phyloP scores from a whole-genome alignment of 352 stramenopile species.

The Lagenidium sp. region DNA sequence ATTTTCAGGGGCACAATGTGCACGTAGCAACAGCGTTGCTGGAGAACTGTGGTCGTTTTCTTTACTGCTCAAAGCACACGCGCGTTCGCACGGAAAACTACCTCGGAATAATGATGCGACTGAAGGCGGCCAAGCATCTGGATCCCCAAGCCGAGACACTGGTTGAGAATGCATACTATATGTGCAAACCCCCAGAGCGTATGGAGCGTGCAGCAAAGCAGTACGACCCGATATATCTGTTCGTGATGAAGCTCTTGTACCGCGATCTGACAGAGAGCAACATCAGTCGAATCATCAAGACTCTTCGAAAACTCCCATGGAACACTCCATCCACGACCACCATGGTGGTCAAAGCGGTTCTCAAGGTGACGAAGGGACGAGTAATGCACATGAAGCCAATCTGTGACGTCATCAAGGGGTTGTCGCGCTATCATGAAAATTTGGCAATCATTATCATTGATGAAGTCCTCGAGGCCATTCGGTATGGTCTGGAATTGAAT shows the following conservation, averaged over 20 bases:
- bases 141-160: slow-evolving; percentile 83
- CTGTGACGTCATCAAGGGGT: slow-evolving; percentile 82
- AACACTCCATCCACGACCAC: slow-evolving; percentile 20
- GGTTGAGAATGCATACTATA: slow-evolving; percentile 91
- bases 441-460: slow-evolving; percentile 89
- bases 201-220: slow-evolving; percentile 66
- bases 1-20: slow-evolving; percentile 96
- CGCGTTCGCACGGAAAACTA: slow-evolving; percentile 84
- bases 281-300: slow-evolving; percentile 90
- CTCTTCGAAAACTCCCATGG: slow-evolving; percentile 92
- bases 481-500: slow-evolving; percentile 84
- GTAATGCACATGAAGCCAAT: slow-evolving; percentile 84
- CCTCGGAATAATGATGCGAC: slow-evolving; percentile 93
- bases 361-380: slow-evolving; percentile 90
- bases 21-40: slow-evolving; percentile 94
- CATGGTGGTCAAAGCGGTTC: slow-evolving; percentile 86
- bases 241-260: slow-evolving; percentile 86
- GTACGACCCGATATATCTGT: slow-evolving; percentile 89
- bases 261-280: slow-evolving; percentile 70
- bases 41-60: slow-evolving; percentile 94
- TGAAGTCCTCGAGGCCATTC: slow-evolving; percentile 89
- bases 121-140: slow-evolving; percentile 92
- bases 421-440: slow-evolving; percentile 86
- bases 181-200: slow-evolving; percentile 85
- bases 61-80: slow-evolving; percentile 94